phyloP scores from a whole-genome alignment of 106 monocot species.

The Gastrodia elata region DNA sequence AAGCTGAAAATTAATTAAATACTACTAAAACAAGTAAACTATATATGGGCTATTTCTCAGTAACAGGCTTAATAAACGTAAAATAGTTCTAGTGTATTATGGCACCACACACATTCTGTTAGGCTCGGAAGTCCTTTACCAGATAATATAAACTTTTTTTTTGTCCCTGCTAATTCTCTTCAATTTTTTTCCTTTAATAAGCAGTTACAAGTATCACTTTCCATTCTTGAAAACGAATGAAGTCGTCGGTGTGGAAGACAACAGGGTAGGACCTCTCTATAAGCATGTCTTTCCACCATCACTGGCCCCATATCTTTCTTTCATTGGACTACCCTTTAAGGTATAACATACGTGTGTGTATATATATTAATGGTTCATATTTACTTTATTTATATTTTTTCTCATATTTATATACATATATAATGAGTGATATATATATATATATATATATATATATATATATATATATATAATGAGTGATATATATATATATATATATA shows the following conservation, averaged over 20 bases:
- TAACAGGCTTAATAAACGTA: too few relatives aligned
- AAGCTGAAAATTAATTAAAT: too few relatives aligned
- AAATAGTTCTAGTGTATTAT: too few relatives aligned
- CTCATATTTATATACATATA: not conserved
- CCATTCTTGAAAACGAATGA: conserved; percentile 68
- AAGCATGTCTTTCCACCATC: conserved; percentile 82
- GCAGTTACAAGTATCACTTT: conserved; percentile 83
- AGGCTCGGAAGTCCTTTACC: too few relatives aligned
- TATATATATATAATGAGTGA: not conserved
- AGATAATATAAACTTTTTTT: too few relatives aligned
- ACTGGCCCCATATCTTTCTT: conserved; percentile 65
- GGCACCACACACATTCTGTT: too few relatives aligned
- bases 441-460: too few relatives aligned
- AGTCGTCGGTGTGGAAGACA: conserved; percentile 75
- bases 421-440: too few relatives aligned
- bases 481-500: not conserved
- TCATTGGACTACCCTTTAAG: conserved; percentile 93
- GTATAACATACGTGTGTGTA: conserved; percentile 19
- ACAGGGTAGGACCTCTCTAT: conserved; percentile 79
- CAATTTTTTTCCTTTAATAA: conserved; percentile 5
- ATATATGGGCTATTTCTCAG: too few relatives aligned
- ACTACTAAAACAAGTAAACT: too few relatives aligned
- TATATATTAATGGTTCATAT: not conserved
- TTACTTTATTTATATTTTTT: not conserved
- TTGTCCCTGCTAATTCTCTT: too few relatives aligned